Evolutionary conservation across 106 monocot genomes (phyloP), one percentile per base, ranked within the genome.

Genomic region (Vanilla planifolia): DNA sequence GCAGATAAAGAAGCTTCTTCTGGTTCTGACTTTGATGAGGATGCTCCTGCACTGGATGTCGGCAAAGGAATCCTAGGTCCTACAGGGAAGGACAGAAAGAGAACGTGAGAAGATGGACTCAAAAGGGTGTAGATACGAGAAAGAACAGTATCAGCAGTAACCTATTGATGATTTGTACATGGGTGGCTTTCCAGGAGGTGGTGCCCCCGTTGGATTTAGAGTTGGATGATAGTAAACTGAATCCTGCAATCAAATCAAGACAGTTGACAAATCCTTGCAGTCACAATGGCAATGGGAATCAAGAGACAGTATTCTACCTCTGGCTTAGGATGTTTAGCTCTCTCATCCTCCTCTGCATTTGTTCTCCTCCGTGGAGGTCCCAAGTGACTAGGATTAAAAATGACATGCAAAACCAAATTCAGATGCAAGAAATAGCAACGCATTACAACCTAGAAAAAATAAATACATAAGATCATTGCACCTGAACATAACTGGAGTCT

Each of bases 201-300:
- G 96, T 43, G 96, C 88, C 33, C 96, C 96, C 6, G 96, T 91
- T 43, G 96, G 96, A 50, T 98, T 98, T 20, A 98, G 46, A 6
- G 91, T 98, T 27, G 96, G 96, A 81, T 98, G 96, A 69, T 88
- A 98, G 48, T 98, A 98, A 59, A 98, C 96, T 0, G 96, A 98
- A 53, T 98, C 96, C 96, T 98, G 84, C 63, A 79, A 40, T 5
- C 23, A 48, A n/a, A 40, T 9, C 7, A 40, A 70, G 34, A 9
- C 44, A 59, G 9, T 26, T 28, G 30, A 16, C 4, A 53, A 29
- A 51, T 14, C 27, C 15, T 28, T 14, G 15, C 27, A 9, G 40
- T 53, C 15, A 30, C 29, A 14, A 40, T 1, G 30, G 53, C 53
- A 53, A 24, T 30, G 30, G 37, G 14, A 24, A 69, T 20, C 33